Conservation (phyloP, 495 filamentous ascomycete species). For the Immersiella caudata region DNA sequence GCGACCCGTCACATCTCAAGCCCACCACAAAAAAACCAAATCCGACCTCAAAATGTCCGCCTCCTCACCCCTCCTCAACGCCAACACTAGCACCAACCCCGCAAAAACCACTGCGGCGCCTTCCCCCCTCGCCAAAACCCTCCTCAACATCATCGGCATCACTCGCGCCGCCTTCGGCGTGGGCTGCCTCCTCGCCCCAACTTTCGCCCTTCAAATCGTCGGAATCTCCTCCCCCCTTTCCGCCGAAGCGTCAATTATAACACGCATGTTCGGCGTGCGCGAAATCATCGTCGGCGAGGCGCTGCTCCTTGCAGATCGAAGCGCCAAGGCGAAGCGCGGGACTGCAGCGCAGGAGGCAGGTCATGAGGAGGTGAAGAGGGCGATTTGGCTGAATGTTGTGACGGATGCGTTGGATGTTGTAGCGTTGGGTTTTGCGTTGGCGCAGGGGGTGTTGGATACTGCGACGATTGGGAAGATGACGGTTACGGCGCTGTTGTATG, state of each 20-base stretch:
- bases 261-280: slow-evolving; percentile 18
- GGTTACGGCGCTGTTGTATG: background rate
- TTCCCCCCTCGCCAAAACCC: slow-evolving; percentile 9
- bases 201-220: slow-evolving; percentile 5
- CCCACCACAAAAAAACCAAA: background rate
- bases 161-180: slow-evolving; percentile 9
- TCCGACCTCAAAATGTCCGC: background rate
- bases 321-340: slow-evolving; percentile 10
- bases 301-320: slow-evolving; percentile 9
- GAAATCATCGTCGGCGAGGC: slow-evolving; percentile 12
- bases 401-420: slow-evolving; percentile 12
- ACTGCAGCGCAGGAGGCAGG: background rate
- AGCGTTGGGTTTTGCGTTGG: background rate
- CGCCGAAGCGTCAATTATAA: slow-evolving; percentile 3
- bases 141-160: slow-evolving; percentile 13
- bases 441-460: background rate
- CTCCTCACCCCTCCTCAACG: background rate
- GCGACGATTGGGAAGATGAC: background rate
- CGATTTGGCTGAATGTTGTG: slow-evolving; percentile 14
- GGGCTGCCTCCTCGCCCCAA: slow-evolving; percentile 6
- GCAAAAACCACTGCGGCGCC: background rate
- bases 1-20: no score
- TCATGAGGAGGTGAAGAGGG: slow-evolving; percentile 6
- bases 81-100: background rate
- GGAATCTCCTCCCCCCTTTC: background rate